Conservation (phyloP, 345 rosid genomes). For the Euphorbia tirucalli region DNA sequence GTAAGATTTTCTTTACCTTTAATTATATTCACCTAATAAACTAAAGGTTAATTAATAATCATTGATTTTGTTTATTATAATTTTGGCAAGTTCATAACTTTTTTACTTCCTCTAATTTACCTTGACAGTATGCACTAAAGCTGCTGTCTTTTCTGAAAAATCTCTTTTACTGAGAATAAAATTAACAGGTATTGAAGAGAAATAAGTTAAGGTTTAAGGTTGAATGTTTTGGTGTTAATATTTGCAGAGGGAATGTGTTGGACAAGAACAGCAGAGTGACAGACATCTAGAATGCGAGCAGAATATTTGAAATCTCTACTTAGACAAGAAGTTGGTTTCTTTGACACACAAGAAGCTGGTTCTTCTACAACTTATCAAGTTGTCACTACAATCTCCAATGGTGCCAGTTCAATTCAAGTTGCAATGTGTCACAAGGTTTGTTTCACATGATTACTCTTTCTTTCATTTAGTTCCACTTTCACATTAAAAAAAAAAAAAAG, state of each 20-base stretch:
- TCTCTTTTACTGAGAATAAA: neutral
- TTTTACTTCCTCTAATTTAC: neutral
- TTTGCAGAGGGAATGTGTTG: slow-evolving; percentile 67
- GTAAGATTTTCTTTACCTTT: slow-evolving; percentile 25
- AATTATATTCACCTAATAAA: too few relatives aligned
- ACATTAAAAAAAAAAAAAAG: too few relatives aligned
- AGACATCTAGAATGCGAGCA: slow-evolving; percentile 55
- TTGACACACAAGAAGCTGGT: slow-evolving; percentile 59
- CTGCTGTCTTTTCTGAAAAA: slow-evolving; percentile 30
- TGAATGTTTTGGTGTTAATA: slow-evolving; percentile 2
- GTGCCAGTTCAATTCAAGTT: slow-evolving; percentile 66
- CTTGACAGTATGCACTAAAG: slow-evolving; percentile 50
- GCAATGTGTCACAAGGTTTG: slow-evolving; percentile 61
- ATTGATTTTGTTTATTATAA: too few relatives aligned
- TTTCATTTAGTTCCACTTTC: too few relatives aligned
- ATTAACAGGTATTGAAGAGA: too few relatives aligned
- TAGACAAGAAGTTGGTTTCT: slow-evolving; percentile 62
- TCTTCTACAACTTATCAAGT: slow-evolving; percentile 61
- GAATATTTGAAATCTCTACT: slow-evolving; percentile 65
- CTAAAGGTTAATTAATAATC: too few relatives aligned
- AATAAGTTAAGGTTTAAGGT: too few relatives aligned
- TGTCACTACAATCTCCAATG: slow-evolving; percentile 54
- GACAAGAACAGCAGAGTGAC: slow-evolving; percentile 72
- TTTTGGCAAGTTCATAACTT: too few relatives aligned
- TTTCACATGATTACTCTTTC: too few relatives aligned